These are phyloP conservation scores for Sporopachydermia lactativora DNA, from an alignment of 805 yeast species.

Conservation along the genomic window DNA sequence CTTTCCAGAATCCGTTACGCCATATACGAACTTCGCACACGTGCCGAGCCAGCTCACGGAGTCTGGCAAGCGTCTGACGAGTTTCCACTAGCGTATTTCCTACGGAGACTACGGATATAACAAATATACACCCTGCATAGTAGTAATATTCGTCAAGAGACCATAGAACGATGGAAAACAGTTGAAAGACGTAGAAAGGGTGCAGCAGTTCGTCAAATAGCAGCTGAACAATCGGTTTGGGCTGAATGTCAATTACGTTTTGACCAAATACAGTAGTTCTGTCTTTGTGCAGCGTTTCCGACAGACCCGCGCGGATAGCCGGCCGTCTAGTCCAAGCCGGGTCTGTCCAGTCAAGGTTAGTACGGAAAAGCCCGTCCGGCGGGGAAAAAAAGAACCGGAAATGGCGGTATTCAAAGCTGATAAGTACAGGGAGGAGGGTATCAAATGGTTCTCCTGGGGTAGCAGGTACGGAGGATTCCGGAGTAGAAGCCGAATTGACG, in stretches of 20 bases:
- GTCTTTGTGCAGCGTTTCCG: constrained; percentile 53
- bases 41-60: constrained; percentile 59
- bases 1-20: constrained; percentile 90
- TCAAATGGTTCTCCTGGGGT: constrained; percentile 21
- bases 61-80: constrained; percentile 51
- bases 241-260: constrained; percentile 63
- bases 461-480: background rate
- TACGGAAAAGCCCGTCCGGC: constrained; percentile 67
- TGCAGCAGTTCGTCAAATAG: constrained; percentile 81
- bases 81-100: constrained; percentile 80
- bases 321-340: constrained; percentile 44
- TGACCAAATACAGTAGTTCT: constrained; percentile 62
- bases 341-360: constrained; percentile 83
- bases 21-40: constrained; percentile 78
- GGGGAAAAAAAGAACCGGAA: constrained; percentile 77
- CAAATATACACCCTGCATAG: constrained; percentile 83
- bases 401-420: constrained; percentile 70
- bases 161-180: constrained; percentile 87
- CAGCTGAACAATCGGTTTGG: constrained; percentile 49
- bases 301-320: constrained; percentile 42
- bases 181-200: constrained; percentile 92
- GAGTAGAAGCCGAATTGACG: no score
- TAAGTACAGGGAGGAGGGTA: constrained; percentile 56
- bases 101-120: constrained; percentile 74
- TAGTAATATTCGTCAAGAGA: constrained; percentile 82